Percentiles rank a stretch among this genome's conserved stretches.
Evolutionary conservation across 495 filamentous ascomycete species (phyloP).

Genomic region (Hyaloscypha finlandica): DNA sequence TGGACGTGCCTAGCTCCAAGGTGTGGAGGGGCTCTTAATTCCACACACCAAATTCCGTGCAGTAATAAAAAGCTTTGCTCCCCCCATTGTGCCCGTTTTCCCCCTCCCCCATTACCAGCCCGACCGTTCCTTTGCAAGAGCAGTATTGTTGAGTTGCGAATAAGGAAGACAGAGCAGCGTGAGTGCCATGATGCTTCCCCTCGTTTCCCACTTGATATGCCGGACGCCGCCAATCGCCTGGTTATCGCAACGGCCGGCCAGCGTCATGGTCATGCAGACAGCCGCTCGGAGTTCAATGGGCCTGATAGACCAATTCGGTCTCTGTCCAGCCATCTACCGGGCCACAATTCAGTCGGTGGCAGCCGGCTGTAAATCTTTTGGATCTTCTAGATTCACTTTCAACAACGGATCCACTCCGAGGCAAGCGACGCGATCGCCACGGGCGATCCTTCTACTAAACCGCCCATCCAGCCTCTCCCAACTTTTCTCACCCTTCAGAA

Average conservation of each 20-base stretch:
- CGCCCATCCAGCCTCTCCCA: not conserved
- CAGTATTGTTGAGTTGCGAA: constrained; percentile 1
- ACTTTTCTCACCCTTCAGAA: not conserved
- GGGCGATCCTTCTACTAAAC: not conserved
- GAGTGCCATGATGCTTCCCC: constrained; percentile 2
- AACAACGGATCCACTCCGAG: not conserved
- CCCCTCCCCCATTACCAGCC: constrained; percentile 1
- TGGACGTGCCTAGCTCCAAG: not conserved
- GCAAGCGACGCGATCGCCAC: not conserved
- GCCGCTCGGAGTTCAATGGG: constrained; percentile 9
- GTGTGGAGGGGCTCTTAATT: constrained; percentile 2
- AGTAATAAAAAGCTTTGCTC: constrained; percentile 17
- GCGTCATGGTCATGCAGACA: constrained; percentile 23
- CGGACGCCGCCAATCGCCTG: constrained; percentile 21
- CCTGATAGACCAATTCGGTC: not conserved
- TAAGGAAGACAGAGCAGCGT: not conserved
- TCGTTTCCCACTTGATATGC: constrained; percentile 5
- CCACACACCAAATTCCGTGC: constrained; percentile 7
- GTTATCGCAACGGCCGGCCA: constrained; percentile 23
- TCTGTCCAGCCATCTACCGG: not conserved
- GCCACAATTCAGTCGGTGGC: not conserved
- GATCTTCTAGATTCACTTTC: not conserved
- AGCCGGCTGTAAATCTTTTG: not conserved
- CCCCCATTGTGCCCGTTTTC: constrained; percentile 9
- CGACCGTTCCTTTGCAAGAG: constrained; percentile 1